A percentile compares a stretch with the other conserved stretches of the same genome.
These are phyloP conservation scores for Yarrowia deformans DNA, from an alignment of 805 yeast genomes.

Conservation along the genomic window DNA sequence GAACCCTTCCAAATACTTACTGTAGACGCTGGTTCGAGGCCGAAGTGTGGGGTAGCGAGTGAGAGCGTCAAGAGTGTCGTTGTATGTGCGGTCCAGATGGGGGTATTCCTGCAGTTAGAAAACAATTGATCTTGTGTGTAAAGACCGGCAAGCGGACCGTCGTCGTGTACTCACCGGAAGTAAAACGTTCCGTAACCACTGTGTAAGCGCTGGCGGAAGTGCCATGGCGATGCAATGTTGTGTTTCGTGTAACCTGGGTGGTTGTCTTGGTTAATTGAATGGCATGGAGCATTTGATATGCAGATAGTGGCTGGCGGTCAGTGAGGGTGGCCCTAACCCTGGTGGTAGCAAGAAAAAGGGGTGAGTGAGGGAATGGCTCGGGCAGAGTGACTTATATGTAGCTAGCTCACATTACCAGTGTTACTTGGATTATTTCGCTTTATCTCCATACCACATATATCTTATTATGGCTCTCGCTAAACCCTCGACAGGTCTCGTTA, in stretches of 20 bases:
- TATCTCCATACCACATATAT: too few relatives aligned
- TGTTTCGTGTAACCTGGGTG: conserved; percentile 6
- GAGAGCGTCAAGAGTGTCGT: conserved; percentile 66
- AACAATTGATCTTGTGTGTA: neutral
- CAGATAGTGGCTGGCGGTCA: conserved; percentile 4
- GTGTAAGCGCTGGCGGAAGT: conserved; percentile 56
- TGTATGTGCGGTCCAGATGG: conserved; percentile 65
- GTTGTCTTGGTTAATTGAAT: conserved; percentile 5
- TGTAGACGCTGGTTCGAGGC: conserved; percentile 72
- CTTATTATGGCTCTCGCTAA: too few relatives aligned
- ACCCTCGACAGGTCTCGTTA: neutral
- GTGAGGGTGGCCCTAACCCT: conserved; percentile 15
- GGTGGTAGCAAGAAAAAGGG: neutral
- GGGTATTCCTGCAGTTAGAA: conserved; percentile 55
- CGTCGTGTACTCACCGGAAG: conserved; percentile 53
- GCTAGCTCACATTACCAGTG: too few relatives aligned
- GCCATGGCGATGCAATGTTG: conserved; percentile 37
- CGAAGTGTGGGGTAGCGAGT: conserved; percentile 60
- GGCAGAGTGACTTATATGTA: too few relatives aligned
- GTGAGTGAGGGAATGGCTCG: too few relatives aligned
- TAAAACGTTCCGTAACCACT: conserved; percentile 66
- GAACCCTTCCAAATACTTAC: conserved; percentile 41
- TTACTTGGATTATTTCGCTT: too few relatives aligned
- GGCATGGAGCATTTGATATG: conserved; percentile 23
- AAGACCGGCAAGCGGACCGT: neutral